Conservation (phyloP, 805 yeast species). For the Lachancea fermentati region DNA sequence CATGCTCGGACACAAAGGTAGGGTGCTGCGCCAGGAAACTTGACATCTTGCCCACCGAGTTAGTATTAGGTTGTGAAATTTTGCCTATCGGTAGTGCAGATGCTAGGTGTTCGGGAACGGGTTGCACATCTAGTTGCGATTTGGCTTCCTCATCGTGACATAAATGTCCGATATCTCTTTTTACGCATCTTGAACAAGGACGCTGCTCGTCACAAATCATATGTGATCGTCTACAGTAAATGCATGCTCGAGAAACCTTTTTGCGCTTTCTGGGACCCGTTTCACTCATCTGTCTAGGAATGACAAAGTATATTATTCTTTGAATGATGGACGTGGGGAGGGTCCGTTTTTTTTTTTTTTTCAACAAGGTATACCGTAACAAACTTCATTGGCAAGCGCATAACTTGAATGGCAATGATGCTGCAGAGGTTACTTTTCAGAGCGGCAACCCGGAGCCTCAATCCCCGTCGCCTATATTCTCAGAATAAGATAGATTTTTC, state of each 20-base stretch:
- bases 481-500: slow-evolving; percentile 14
- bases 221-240: slow-evolving; percentile 87
- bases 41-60: slow-evolving; percentile 6
- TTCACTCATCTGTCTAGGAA: slow-evolving; percentile 3
- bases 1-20: slow-evolving; percentile 82
- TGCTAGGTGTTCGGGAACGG: slow-evolving; percentile 5
- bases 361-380: background rate
- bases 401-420: background rate
- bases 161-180: slow-evolving; percentile 80
- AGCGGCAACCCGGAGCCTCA: slow-evolving; percentile 5
- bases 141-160: slow-evolving; percentile 58
- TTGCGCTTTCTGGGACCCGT: slow-evolving; percentile 12
- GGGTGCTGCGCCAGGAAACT: slow-evolving; percentile 52
- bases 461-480: slow-evolving; percentile 2
- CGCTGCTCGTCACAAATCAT: slow-evolving; percentile 83
- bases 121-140: slow-evolving; percentile 9
- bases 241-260: slow-evolving; percentile 53
- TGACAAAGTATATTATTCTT: background rate
- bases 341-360: background rate
- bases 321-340: background rate
- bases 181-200: slow-evolving; percentile 71
- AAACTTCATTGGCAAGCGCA: background rate
- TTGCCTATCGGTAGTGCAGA: slow-evolving; percentile 1
- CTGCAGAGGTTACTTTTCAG: slow-evolving; percentile 4
- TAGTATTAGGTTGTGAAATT: slow-evolving; percentile 30